Base-by-base conservation (phyloP, 495 filamentous ascomycete species). In the Durotheca rogersii region DNA sequence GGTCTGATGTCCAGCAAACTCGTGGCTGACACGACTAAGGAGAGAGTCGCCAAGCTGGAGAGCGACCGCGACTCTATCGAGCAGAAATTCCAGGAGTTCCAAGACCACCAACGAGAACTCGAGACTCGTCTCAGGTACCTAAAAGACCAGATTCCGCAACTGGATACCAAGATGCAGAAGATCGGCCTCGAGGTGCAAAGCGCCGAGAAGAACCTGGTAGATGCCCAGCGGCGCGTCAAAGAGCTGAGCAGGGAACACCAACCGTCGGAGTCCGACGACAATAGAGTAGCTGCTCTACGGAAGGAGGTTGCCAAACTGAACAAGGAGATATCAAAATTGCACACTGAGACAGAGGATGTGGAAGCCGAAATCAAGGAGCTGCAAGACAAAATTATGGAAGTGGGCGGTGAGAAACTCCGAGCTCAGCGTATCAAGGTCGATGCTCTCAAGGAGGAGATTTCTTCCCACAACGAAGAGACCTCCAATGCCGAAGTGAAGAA, bases 331-430 rank as follows among this genome's bases (percentile, higher is more conserved):
- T 81, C 86, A 27, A 88, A 86, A 53, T 77, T 97, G 7, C 86
- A 85, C 43, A 71, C 77, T 15, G 89, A 96, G 66, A 95, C 87
- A 30, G 75, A 85, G 11, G 89, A 83, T 19, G 83, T 96, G 15
- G 94, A 98, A 58, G 82, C 85, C 30, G 93, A 96, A 66, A 96
- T 98, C 56, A 89, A 93, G 68, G 74, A 72, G 1, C 76, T 98
- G 14, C 91, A 97, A 66, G 85, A 88, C 74, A 94, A 93, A 74
- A 97, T 98, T 60, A 96, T 97, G 92, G 86, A 96, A 69, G 84
- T 94, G 44, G 93, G 93, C 51, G 93, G 93, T 71, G 90, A 96
- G 34, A 86, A 87, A 64, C 82, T 98, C 7, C 83, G 93, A 35
- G 80, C 84, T 17, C 92, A 97, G 64, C 92, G 93, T 59, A 85